Evolutionary conservation across 768 basidiomycete species (phyloP).

Genomic region (Lentinula guzmanii): DNA sequence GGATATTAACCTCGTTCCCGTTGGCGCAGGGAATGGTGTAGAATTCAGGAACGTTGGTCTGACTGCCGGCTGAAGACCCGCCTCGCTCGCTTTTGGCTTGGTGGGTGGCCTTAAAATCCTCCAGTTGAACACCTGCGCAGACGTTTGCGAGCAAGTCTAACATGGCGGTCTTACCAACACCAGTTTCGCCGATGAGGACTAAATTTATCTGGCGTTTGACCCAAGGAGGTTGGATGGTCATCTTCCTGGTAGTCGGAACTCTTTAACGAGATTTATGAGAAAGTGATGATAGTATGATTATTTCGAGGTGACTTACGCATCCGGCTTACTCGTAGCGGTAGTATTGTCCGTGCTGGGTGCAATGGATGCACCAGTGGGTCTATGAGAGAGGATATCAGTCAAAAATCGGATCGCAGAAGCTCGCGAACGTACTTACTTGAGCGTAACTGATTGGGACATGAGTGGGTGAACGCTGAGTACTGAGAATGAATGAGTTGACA

Average conservation of each 20-base stretch:
- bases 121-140: not conserved
- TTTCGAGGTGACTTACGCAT: not conserved
- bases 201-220: not conserved
- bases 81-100: not conserved
- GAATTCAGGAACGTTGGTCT: not conserved
- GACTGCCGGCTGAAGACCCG: not conserved
- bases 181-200: not conserved
- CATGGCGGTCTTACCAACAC: not conserved
- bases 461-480: not conserved
- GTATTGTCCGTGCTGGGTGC: not conserved
- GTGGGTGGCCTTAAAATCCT: not conserved
- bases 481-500: too few species aligned
- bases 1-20: slow-evolving; percentile 10
- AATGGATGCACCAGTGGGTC: not conserved
- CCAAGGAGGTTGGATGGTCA: not conserved
- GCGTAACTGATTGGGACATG: not conserved
- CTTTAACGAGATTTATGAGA: not conserved
- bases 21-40: not conserved
- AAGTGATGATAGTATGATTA: not conserved
- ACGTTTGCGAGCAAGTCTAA: not conserved
- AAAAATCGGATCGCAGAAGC: not conserved
- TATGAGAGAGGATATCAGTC: not conserved
- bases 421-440: not conserved
- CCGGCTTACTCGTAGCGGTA: not conserved
- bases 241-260: not conserved